Evolutionary conservation across 2,329 filamentous ascomycete genomes (phyloP), one percentile per base, ranked within the genome.

Genomic region (Talaromyces marneffei): DNA sequence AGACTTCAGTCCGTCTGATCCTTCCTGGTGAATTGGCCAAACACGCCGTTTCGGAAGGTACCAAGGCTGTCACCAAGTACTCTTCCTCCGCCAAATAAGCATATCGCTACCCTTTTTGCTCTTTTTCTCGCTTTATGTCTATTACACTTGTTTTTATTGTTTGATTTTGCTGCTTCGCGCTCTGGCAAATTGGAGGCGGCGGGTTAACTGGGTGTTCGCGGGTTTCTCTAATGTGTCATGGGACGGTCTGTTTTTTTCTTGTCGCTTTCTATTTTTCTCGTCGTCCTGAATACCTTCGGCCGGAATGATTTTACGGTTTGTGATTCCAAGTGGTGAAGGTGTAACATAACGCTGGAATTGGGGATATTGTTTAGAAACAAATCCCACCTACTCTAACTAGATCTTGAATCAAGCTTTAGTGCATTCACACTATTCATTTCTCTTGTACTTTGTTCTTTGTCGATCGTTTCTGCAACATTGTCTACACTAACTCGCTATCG

Each of bases 21-120:
- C 89, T 99, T 59, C 94, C 94, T 52, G 94, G 94, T 83, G 94
- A 99, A 83, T 87, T 99, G 72, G 94, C 94, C 79, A 99, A 99
- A 89, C 94, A 99, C 82, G 94, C 94, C 70, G 94, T 99, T 54
- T 99, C 94, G 72, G 94, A 99, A 84, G 94, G 94, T 77, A 99
- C 94, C 79, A 99, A 99, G 91, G 94, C 94, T 62, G 94, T 99
- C 72, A 99, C 94, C 85, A 99, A 99, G 88, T 99, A 97, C 87
- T 97, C 93, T 71, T 97, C 93, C 64, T 97, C 93, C 76, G 94
- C 92, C 81, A 99, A 97, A 91, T 97, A 96, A 86, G 81, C 74
- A 72, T 85, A 83, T 84, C 83, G 68, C 70, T 73, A 69, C 75
- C 65, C 70, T 65, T 73, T 75, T 66, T 66, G 68, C 69, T 72